phyloP scores from a whole-genome alignment of 192 early-diverging fungal genomes.

The Ambispora gerdemannii region DNA sequence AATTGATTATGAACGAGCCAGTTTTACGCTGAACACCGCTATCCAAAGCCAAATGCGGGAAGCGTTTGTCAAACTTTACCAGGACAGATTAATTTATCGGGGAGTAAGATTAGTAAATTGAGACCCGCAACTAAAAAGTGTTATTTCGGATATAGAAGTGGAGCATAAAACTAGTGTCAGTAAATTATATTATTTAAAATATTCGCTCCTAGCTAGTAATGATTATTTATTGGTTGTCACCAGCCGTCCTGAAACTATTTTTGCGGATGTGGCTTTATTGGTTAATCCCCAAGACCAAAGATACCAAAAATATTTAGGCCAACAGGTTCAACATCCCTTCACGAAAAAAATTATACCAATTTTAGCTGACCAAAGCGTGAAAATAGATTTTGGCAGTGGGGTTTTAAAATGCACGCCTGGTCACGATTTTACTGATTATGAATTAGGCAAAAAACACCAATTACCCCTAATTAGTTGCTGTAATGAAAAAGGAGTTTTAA shows the following conservation, averaged over 20 bases:
- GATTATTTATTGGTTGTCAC: conserved; percentile 6
- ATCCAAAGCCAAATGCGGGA: conserved; percentile 1
- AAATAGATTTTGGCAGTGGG: conserved; percentile 4
- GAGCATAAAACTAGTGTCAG: conserved; percentile 2
- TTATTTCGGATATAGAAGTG: conserved; percentile 21
- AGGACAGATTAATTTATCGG: conserved; percentile 10
- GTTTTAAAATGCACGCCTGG: conserved; percentile 16
- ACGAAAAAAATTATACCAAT: neutral
- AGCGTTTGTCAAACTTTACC: conserved; percentile 11
- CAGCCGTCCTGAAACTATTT: conserved; percentile 21
- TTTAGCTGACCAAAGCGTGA: conserved; percentile 5
- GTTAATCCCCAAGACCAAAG: conserved; percentile 1
- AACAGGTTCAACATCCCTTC: neutral
- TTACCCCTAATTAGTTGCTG: conserved; percentile 2
- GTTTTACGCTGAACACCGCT: neutral
- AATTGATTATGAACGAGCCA: conserved; percentile 1
- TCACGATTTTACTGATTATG: conserved; percentile 7
- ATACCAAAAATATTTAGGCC: neutral
- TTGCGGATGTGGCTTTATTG: conserved; percentile 19
- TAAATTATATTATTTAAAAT: conserved; percentile 23
- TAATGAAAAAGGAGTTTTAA: conserved; percentile 12
- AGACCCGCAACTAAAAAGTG: conserved; percentile 20
- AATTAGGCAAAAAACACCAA: conserved; percentile 7
- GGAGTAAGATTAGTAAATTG: conserved; percentile 9
- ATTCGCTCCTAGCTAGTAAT: conserved; percentile 1